These are phyloP conservation scores for Diversispora eburnea DNA, from an alignment of 192 early-diverging fungal genomes.

Conservation along the genomic window DNA sequence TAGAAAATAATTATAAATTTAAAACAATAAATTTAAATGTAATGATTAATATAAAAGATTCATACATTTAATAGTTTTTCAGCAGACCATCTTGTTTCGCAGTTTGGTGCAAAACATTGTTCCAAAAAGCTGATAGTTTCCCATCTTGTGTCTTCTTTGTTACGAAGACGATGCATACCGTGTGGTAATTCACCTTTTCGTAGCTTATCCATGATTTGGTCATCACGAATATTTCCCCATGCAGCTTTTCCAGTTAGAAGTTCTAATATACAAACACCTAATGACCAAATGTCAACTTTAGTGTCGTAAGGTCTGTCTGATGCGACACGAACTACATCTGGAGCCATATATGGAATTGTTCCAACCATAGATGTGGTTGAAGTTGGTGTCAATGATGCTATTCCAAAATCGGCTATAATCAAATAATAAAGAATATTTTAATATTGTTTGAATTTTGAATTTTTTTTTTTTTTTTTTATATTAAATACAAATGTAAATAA, in stretches of 20 bases:
- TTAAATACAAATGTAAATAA: not conserved
- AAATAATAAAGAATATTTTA: not conserved
- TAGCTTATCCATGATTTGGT: conserved; percentile 21
- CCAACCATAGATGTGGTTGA: conserved; percentile 28
- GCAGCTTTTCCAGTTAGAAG: conserved; percentile 28
- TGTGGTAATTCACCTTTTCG: conserved; percentile 20
- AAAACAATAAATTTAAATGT: not conserved
- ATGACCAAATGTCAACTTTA: conserved; percentile 27
- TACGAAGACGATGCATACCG: conserved; percentile 21
- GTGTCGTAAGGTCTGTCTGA: conserved; percentile 21
- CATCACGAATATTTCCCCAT: conserved; percentile 19
- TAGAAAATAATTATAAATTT: not conserved
- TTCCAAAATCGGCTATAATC: conserved; percentile 25
- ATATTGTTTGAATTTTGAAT: no score
- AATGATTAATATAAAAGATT: not conserved
- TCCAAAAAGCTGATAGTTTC: conserved; percentile 25
- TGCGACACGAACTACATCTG: conserved; percentile 21
- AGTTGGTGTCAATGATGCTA: conserved; percentile 26
- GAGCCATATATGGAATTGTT: conserved; percentile 30
- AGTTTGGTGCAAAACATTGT: conserved; percentile 6
- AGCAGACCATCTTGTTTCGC: conserved; percentile 19
- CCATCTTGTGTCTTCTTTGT: conserved; percentile 26
- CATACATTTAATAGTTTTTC: conserved; percentile 25
- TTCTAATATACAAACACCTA: conserved; percentile 29
- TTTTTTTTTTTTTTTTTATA: not conserved